phyloP scores from a whole-genome alignment of 192 early-diverging fungal genomes.

The Rhizophagus sp. region DNA sequence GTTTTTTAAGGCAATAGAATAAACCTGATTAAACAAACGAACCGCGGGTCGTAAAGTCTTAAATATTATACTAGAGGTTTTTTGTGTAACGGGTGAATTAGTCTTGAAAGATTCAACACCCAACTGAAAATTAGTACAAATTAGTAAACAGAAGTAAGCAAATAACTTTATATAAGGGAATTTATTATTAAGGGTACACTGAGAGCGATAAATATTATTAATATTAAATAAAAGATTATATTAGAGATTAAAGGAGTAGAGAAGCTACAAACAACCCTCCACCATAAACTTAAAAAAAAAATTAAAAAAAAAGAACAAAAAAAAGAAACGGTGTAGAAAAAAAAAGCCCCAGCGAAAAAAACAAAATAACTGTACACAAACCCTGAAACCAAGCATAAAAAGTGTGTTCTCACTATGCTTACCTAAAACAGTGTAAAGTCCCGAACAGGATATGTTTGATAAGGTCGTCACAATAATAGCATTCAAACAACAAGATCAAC shows the following conservation, averaged over 20 bases:
- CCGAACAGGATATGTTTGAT: slow-evolving; percentile 17
- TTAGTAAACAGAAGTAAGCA: slow-evolving; percentile 15
- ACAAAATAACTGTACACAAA: slow-evolving; percentile 10
- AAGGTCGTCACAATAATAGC: slow-evolving; percentile 21
- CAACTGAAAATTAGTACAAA: slow-evolving; percentile 11
- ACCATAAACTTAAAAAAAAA: slow-evolving; percentile 11
- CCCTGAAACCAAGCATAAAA: slow-evolving; percentile 20
- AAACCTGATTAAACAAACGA: slow-evolving; percentile 9
- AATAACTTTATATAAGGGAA: background rate
- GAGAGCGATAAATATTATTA: slow-evolving; percentile 23
- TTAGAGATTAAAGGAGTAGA: slow-evolving; percentile 26
- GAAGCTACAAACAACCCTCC: slow-evolving; percentile 21
- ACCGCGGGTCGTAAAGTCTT: slow-evolving; percentile 15
- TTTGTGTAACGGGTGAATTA: slow-evolving; percentile 18
- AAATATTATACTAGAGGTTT: slow-evolving; percentile 23
- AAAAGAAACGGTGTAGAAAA: slow-evolving; percentile 7
- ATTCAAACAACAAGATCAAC: slow-evolving; percentile 23
- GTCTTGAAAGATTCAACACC: slow-evolving; percentile 15
- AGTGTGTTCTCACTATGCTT: background rate
- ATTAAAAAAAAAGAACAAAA: slow-evolving; percentile 8
- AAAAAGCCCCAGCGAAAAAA: slow-evolving; percentile 17
- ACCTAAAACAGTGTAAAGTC: slow-evolving; percentile 7
- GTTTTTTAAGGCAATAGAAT: slow-evolving; percentile 5
- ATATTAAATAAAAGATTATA: slow-evolving; percentile 23
- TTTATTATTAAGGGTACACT: slow-evolving; percentile 17